Conservation (phyloP, 1,284 basidiomycete genomes). For the Calocybe gambosa region DNA sequence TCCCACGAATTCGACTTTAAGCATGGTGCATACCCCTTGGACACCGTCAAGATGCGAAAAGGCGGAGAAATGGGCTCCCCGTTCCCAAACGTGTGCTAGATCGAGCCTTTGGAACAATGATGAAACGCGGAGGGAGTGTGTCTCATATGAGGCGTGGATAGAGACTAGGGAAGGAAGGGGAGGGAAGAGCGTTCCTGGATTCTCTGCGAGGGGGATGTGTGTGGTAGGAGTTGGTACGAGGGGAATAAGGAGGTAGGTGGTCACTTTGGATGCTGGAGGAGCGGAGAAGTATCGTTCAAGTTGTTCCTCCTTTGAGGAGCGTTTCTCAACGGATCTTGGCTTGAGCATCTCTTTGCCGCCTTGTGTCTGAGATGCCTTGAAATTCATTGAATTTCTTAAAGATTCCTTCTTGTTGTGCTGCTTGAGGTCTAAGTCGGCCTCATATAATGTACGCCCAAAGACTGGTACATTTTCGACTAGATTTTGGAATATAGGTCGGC, state of each 20-base stretch:
- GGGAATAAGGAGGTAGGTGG: slow-evolving; percentile 64
- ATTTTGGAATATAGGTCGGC: slow-evolving; percentile 69
- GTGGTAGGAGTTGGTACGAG: slow-evolving; percentile 64
- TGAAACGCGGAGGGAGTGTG: slow-evolving; percentile 59
- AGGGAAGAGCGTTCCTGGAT: slow-evolving; percentile 34
- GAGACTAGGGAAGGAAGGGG: slow-evolving; percentile 48
- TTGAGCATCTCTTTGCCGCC: slow-evolving; percentile 25
- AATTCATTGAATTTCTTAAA: too few relatives aligned
- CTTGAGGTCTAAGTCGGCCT: slow-evolving; percentile 62
- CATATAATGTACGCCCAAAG: slow-evolving; percentile 58
- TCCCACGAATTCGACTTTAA: slow-evolving; percentile 62
- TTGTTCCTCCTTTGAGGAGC: slow-evolving; percentile 27
- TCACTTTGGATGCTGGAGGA: slow-evolving; percentile 36
- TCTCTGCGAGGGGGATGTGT: slow-evolving; percentile 48
- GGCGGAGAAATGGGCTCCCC: slow-evolving; percentile 50
- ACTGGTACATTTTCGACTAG: slow-evolving; percentile 72
- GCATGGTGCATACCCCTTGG: slow-evolving; percentile 51
- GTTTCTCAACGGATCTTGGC: slow-evolving; percentile 20
- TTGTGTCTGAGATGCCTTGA: neutral
- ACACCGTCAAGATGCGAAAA: slow-evolving; percentile 35
- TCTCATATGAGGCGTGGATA: slow-evolving; percentile 45
- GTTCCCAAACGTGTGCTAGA: slow-evolving; percentile 56
- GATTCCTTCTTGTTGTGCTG: slow-evolving; percentile 39
- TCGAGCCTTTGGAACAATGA: slow-evolving; percentile 65
- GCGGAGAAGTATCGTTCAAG: slow-evolving; percentile 57